Evolutionary conservation across 495 filamentous ascomycete genomes (phyloP), one percentile per base, ranked within the genome.

Genomic region (Trichoderma reesei): DNA sequence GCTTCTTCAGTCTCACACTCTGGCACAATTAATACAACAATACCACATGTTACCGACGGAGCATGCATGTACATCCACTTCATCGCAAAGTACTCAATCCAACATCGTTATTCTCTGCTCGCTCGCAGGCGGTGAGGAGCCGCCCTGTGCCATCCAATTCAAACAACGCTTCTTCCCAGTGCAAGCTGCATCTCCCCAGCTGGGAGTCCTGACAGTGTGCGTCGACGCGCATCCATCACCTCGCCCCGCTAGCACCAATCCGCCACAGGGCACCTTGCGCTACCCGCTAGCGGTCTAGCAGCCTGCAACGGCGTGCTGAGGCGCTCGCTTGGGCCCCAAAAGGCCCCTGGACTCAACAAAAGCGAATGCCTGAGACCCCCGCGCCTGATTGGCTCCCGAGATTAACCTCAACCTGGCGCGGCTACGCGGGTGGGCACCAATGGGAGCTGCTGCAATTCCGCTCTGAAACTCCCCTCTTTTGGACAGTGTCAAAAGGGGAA

Each of bases 391-490:
- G 26, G 51, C 51, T 56, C 51, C 51, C 51, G 11, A 26, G 16
- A 56, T 56, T 56, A 56, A 56, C 51, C 51, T 56, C 51, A 56
- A n/a, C 44, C 44, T 18, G 16, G 16, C 20, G 51, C 51, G 51
- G 51, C 51, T 56, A 31, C 2, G 3, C 7, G 3, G 51, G 51
- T 56, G 51, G 51, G 20, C 51, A 56, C 51, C 51, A 56, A 56
- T 56, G 26, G 31, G 9, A n/a, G 18, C 51, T 9, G 20, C 9
- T 26, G 9, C 11, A 34, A 33, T 33, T 56, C 51, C 38, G 6
- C 38, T 39, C 38, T 39, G 38, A 39, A 39, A 39, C 38, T 39
- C 37, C 38, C 38, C 51, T 56, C 51, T 56, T 56, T 56, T 56
- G 26, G 26, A 26, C 26, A 26, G 26, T 26, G 26, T 26, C 26